These are phyloP conservation scores for Heimioporus sp. DNA, from an alignment of 768 basidiomycete species.

Conservation along the genomic window DNA sequence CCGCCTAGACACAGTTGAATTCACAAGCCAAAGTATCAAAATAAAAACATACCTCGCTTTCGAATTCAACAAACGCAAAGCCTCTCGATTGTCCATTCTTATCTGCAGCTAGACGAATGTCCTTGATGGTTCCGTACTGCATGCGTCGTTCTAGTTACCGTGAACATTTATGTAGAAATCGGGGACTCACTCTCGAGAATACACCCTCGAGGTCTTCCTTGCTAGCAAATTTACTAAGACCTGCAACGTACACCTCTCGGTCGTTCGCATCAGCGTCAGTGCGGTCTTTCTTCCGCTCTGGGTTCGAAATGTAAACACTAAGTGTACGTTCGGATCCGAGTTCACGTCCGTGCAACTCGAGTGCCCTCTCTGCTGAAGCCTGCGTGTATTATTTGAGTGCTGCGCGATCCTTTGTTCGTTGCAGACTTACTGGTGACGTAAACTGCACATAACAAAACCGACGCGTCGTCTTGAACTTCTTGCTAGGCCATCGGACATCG, in stretches of 20 bases:
- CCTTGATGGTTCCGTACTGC: constrained; percentile 82
- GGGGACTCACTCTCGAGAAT: constrained; percentile 64
- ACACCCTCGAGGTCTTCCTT: constrained; percentile 76
- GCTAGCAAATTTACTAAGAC: constrained; percentile 74
- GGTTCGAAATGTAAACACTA: constrained; percentile 86
- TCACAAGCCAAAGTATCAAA: neutral
- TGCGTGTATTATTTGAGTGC: constrained; percentile 22
- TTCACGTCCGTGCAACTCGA: constrained; percentile 78
- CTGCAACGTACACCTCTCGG: constrained; percentile 84
- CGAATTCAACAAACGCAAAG: constrained; percentile 92
- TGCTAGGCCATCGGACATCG: constrained; percentile 97
- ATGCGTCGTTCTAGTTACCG: neutral
- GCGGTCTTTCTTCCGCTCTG: constrained; percentile 84
- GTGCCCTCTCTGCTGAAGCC: constrained; percentile 68
- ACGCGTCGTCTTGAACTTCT: constrained; percentile 88
- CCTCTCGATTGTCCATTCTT: constrained; percentile 72
- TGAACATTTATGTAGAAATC: neutral
- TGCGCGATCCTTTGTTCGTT: neutral
- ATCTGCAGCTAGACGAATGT: constrained; percentile 75
- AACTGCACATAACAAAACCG: constrained; percentile 96
- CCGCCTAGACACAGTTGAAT: constrained; percentile 44
- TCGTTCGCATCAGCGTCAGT: constrained; percentile 85
- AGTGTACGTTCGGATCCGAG: constrained; percentile 66
- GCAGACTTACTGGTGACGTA: constrained; percentile 66
- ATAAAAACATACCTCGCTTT: constrained; percentile 57